Evolutionary conservation across 306 rosid species (phyloP).

Genomic region (Quercus parvula): DNA sequence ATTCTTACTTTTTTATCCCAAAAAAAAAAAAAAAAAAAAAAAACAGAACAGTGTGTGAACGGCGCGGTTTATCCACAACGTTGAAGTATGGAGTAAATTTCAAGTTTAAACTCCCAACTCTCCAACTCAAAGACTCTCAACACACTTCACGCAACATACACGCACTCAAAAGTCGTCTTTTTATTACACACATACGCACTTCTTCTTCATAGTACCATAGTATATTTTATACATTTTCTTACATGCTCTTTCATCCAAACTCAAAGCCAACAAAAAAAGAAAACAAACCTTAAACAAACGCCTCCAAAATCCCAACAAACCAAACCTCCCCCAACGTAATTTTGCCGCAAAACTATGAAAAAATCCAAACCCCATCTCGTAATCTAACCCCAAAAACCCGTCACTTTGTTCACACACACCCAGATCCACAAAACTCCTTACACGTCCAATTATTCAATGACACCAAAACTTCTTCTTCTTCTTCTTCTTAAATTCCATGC

Average conservation of each 20-base stretch:
- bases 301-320: constrained; percentile 26
- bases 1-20: neutral
- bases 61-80: neutral
- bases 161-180: constrained; percentile 5
- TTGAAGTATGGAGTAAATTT: neutral
- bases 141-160: neutral
- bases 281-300: constrained; percentile 3
- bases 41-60: neutral
- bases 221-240: neutral
- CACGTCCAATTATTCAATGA: constrained; percentile 8
- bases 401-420: constrained; percentile 1
- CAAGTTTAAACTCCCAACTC: neutral
- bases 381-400: constrained; percentile 34
- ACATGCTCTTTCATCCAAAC: constrained; percentile 28
- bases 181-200: neutral
- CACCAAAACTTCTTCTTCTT: neutral
- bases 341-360: constrained; percentile 13
- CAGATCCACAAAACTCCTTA: constrained; percentile 49
- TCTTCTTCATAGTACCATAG: too few relatives aligned
- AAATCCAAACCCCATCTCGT: constrained; percentile 33
- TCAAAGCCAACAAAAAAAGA: neutral
- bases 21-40: too few relatives aligned
- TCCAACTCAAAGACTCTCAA: too few relatives aligned
- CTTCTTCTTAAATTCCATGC: neutral
- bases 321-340: constrained; percentile 36